Percentiles rank a stretch among this genome's conserved stretches.
These are phyloP conservation scores for Halophytophthora polymorphica DNA, from an alignment of 352 stramenopile genomes.

Conservation along the genomic window DNA sequence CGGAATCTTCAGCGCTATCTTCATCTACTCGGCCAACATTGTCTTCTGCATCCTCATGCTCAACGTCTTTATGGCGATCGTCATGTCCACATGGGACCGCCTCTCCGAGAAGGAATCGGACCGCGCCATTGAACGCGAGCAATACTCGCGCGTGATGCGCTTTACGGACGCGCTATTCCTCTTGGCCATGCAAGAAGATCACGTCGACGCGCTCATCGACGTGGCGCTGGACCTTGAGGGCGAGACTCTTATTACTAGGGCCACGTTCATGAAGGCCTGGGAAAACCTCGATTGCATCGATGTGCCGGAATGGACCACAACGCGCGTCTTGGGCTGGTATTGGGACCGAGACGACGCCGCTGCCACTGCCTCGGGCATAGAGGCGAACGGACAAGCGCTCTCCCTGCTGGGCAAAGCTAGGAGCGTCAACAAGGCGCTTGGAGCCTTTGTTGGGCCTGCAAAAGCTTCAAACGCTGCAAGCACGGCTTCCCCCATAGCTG, in stretches of 20 bases:
- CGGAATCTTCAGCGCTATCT: constrained; percentile 59
- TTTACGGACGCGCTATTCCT: constrained; percentile 46
- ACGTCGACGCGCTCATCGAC: constrained; percentile 57
- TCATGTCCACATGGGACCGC: constrained; percentile 70
- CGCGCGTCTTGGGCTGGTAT: constrained; percentile 53
- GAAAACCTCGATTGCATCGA: constrained; percentile 34
- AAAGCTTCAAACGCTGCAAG: constrained; percentile 27
- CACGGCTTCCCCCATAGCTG: constrained; percentile 8
- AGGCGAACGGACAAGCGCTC: constrained; percentile 16
- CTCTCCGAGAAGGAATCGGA: constrained; percentile 53
- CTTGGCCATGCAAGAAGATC: constrained; percentile 54
- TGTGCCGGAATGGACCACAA: constrained; percentile 34
- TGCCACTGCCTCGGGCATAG: constrained; percentile 15
- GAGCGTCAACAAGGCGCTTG: constrained; percentile 12
- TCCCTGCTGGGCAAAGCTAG: background rate
- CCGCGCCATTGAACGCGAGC: constrained; percentile 36
- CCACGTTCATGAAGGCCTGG: constrained; percentile 41
- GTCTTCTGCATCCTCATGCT: constrained; percentile 80
- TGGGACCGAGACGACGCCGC: constrained; percentile 37
- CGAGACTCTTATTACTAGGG: constrained; percentile 30
- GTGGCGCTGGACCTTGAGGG: constrained; percentile 46
- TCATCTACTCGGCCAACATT: constrained; percentile 65
- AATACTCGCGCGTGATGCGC: constrained; percentile 41
- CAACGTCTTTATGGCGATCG: constrained; percentile 77
- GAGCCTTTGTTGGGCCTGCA: constrained; percentile 17